Base-by-base conservation (phyloP, 2,329 filamentous ascomycete species). In the Aspergillus uvarum region DNA sequence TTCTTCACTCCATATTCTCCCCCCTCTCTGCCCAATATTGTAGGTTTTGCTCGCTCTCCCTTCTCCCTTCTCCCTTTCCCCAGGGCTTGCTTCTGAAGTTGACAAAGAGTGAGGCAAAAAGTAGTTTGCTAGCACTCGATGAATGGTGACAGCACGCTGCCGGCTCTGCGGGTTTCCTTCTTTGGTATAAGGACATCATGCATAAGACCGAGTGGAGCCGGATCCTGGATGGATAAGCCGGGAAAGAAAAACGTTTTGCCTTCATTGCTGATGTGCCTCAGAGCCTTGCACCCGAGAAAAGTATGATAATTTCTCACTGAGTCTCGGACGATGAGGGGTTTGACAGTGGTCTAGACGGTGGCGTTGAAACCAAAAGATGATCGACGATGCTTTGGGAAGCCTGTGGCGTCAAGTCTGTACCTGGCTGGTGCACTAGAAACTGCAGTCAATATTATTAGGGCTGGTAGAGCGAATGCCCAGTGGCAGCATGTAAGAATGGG, bases 391-490 rank as follows among this genome's bases (percentile, higher is more conserved):
- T 59, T 58, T 61, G 60, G 65, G 58, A 48, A 32, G 55, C 22
- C 54, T 52, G 53, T 62, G 61, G 64, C 59, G 59, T 58, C 58
- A 59, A 42, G 47, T 51, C 52, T 59, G 63, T 59, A 61, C 62
- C 62, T 66, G 58, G 51, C 55, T 56, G 58, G 48, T 59, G 54
- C 58, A 58, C 61, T 54, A 51, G 51, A 57, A 50, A 58, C 38
- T 63, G 55, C 52, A 54, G 52, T 59, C 55, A 59, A 48, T 55
- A 58, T 42, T 47, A 54, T 29, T 12, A 54, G 8, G 52, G 38
- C 38, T 54, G 38, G 55, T 35, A 60, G 49, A 55, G 61, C 56
- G 60, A 56, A 58, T 63, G 63, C 60, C 61, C 16, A 22, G n/a
- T 19, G 31, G 42, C 19, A 24, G 16, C 48, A 22, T 47, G 21